These are phyloP conservation scores for Colletotrichum tofieldiae DNA, from an alignment of 2,329 filamentous ascomycete genomes.

Conservation along the genomic window DNA sequence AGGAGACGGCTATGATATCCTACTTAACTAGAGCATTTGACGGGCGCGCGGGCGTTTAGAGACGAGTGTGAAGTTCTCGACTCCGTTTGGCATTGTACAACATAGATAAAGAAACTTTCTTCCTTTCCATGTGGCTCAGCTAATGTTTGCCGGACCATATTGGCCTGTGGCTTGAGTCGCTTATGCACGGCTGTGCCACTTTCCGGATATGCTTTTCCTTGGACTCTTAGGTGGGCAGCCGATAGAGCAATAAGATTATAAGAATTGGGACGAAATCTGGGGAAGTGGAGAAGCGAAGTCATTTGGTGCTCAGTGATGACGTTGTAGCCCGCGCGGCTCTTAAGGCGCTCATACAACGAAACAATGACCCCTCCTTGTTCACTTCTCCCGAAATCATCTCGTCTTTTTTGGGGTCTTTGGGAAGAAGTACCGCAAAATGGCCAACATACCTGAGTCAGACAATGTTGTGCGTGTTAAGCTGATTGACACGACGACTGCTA, in stretches of 20 bases:
- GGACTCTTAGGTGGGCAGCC: neutral
- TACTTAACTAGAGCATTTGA: conserved; percentile 62
- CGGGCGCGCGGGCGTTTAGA: conserved; percentile 29
- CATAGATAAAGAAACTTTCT: conserved; percentile 4
- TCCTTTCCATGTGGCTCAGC: neutral
- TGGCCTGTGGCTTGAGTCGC: neutral
- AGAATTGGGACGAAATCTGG: neutral
- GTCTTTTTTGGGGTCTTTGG: no score
- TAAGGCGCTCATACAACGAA: neutral
- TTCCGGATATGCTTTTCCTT: conserved; percentile 26
- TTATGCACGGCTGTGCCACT: neutral
- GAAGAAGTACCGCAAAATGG: conserved; percentile 4
- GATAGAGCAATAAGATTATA: conserved; percentile 7
- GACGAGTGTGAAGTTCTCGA: conserved; percentile 22
- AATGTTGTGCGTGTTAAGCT: conserved; percentile 42
- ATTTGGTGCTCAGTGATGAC: conserved; percentile 22
- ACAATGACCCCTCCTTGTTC: neutral
- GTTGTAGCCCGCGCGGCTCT: conserved; percentile 16
- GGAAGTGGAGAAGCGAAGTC: conserved; percentile 26
- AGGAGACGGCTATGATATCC: conserved; percentile 80
- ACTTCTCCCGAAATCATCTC: neutral
- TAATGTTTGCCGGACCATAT: neutral
- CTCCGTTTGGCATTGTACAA: conserved; percentile 26
- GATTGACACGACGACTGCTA: conserved; percentile 40
- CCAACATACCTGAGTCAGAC: conserved; percentile 34